phyloP scores from a whole-genome alignment of 345 rosid species.

The Mallotus nudiflorus region DNA sequence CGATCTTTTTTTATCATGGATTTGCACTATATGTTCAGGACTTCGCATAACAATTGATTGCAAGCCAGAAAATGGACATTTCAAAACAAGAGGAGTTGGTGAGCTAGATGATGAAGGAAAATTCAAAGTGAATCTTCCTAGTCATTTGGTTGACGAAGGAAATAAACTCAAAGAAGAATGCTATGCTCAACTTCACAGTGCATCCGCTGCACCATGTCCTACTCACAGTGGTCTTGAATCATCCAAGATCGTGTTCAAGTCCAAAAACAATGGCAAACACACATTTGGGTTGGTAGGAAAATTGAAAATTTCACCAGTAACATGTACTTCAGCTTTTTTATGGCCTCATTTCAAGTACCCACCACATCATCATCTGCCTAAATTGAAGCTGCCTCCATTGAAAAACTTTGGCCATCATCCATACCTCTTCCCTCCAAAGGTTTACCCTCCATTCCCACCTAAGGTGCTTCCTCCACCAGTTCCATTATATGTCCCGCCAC shows the following conservation, averaged over 20 bases:
- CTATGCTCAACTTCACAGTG: conserved; percentile 83
- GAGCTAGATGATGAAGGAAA: conserved; percentile 62
- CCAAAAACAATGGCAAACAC: conserved; percentile 43
- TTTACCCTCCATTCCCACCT: background rate
- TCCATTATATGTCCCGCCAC: conserved; percentile 12
- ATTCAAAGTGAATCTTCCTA: conserved; percentile 56
- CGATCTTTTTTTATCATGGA: background rate
- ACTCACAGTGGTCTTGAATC: conserved; percentile 53
- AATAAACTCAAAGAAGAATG: conserved; percentile 67
- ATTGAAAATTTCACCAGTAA: conserved; percentile 54
- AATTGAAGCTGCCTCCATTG: conserved; percentile 33
- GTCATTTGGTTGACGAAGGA: conserved; percentile 51
- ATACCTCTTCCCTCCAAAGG: conserved; percentile 12
- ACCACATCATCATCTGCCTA: conserved; percentile 35
- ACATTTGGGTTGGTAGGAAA: conserved; percentile 55
- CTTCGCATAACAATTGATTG: conserved; percentile 73
- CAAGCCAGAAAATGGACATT: conserved; percentile 49
- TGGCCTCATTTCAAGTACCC: conserved; percentile 51
- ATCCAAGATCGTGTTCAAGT: conserved; percentile 50
- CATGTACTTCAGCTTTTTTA: conserved; percentile 58
- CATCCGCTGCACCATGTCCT: conserved; percentile 59
- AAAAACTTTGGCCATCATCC: conserved; percentile 25
- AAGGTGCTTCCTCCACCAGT: background rate
- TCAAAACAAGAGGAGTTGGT: conserved; percentile 55
- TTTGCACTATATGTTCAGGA: conserved; percentile 37